phyloP scores from a whole-genome alignment of 805 yeast species.

The Starmera caribaea region DNA sequence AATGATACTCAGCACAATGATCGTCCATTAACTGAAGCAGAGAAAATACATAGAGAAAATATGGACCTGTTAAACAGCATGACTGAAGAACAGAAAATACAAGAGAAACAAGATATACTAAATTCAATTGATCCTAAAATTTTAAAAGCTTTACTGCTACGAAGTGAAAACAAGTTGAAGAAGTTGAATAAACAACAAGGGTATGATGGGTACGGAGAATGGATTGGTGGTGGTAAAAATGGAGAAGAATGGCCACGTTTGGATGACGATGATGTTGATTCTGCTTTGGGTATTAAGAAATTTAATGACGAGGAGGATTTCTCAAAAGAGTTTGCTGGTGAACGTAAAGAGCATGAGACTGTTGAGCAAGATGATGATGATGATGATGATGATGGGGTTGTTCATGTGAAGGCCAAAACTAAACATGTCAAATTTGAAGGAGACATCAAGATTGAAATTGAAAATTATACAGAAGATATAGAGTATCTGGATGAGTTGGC shows the following conservation, averaged over 20 bases:
- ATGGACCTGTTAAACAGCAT: slow-evolving; percentile 48
- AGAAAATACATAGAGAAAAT: slow-evolving; percentile 71
- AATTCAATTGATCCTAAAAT: slow-evolving; percentile 61
- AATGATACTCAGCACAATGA: no score
- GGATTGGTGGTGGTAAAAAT: slow-evolving; percentile 20
- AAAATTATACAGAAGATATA: slow-evolving; percentile 12
- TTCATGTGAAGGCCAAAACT: no score
- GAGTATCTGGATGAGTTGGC: slow-evolving; percentile 41
- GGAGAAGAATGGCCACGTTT: slow-evolving; percentile 15
- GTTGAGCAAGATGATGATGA: slow-evolving; percentile 12
- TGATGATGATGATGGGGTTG: slow-evolving; percentile 36
- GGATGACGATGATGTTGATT: slow-evolving; percentile 10
- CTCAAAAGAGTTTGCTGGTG: slow-evolving; percentile 7
- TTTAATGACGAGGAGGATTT: slow-evolving; percentile 2
- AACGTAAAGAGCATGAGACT: slow-evolving; percentile 11
- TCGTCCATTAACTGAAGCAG: slow-evolving; percentile 43
- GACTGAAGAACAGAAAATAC: slow-evolving; percentile 54
- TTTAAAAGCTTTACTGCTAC: slow-evolving; percentile 43
- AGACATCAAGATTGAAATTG: no score
- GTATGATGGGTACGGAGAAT: slow-evolving; percentile 18
- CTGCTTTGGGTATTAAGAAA: slow-evolving; percentile 9
- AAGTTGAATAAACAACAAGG: slow-evolving; percentile 7
- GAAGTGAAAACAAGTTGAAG: slow-evolving; percentile 39
- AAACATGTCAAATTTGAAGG: no score
- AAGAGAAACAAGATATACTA: slow-evolving; percentile 58